Base-by-base conservation (phyloP, 208 protist genomes). In the Acanthamoeba healyi region DNA sequence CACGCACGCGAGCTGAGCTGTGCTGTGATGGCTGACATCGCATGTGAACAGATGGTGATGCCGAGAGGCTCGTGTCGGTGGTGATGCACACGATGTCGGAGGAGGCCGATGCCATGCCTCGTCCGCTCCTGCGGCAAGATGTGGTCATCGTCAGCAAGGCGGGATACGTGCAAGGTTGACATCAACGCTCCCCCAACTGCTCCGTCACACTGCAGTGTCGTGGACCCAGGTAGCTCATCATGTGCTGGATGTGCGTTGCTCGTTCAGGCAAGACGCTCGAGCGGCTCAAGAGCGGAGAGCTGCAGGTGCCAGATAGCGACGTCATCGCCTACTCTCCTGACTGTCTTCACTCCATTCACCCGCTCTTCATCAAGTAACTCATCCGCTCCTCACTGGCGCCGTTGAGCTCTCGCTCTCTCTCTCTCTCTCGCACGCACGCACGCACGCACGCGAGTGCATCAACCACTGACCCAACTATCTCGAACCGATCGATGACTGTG, bases 121-220 rank as follows among this genome's bases (percentile, higher is more conserved):
- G 77, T 1, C 77, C 77, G 29, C 46, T 86, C 7, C 38, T 49
- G 9, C 38, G 77, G 7, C 77, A 86, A 22, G 77, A 86, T 22
- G 77, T 86, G 12, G 77, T 58, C 44, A 58, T 86, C 44, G 77
- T 86, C 7, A 86, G 77, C 77, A 86, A 86, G 77, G 77, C 77
- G 2, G 77, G 77, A 26, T 86, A 86, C 77, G 58, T 86, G 7
- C 77, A 86, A 38, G 77, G 77, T 86, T n/a, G n/a, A n/a, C n/a
- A n/a, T n/a, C n/a, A n/a, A n/a, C n/a, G n/a, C n/a, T n/a, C n/a
- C n/a, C n/a, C n/a, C n/a, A n/a, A n/a, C n/a, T n/a, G n/a, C n/a
- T n/a, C n/a, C n/a, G n/a, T 34, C 12, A 9, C 44, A 17, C 6
- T 22, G 40, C 3, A 29, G 10, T 34, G 24, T 2, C n/a, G 29